Percentiles rank a stretch among this genome's conserved stretches.
These are phyloP conservation scores for Daldinia sp. DNA, from an alignment of 2,329 filamentous ascomycete species.

Conservation along the genomic window DNA sequence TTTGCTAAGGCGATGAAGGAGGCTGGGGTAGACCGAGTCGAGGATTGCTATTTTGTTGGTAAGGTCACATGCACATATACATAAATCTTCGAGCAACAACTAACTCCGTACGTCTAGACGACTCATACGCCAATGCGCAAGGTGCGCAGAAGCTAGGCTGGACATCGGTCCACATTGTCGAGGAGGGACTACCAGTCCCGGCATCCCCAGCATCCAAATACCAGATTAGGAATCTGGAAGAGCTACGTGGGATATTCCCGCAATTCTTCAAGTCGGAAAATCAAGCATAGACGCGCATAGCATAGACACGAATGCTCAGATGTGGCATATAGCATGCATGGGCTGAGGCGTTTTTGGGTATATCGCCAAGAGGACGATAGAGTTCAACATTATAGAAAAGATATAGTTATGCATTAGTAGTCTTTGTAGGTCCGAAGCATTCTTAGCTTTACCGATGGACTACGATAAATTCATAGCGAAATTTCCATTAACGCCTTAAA, in stretches of 20 bases:
- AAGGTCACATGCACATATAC: constrained; percentile 54
- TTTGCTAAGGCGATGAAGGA: constrained; percentile 90
- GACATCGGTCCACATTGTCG: constrained; percentile 87
- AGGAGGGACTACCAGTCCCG: constrained; percentile 76
- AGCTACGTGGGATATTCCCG: constrained; percentile 81
- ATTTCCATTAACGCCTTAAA: constrained; percentile 38
- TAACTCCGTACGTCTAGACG: constrained; percentile 67
- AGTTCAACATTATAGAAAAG: constrained; percentile 11
- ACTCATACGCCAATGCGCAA: constrained; percentile 85
- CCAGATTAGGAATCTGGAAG: constrained; percentile 80
- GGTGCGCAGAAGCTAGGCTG: constrained; percentile 84
- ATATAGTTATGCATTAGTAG: constrained; percentile 4
- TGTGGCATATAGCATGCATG: constrained; percentile 16
- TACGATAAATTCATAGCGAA: constrained; percentile 14
- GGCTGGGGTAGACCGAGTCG: constrained; percentile 74
- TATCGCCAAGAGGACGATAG: constrained; percentile 14
- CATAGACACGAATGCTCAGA: constrained; percentile 3
- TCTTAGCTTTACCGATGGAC: constrained; percentile 1
- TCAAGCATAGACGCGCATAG: constrained; percentile 12
- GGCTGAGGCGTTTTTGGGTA: constrained; percentile 14
- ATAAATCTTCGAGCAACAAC: constrained; percentile 23
- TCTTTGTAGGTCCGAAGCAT: constrained; percentile 8
- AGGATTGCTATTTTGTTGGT: constrained; percentile 95
- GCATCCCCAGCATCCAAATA: constrained; percentile 74
- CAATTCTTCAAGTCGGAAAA: constrained; percentile 79